Percentiles rank a stretch among this genome's conserved stretches.
Conservation (phyloP, 2,329 filamentous ascomycete species). For the Canariomyces notabilis region DNA sequence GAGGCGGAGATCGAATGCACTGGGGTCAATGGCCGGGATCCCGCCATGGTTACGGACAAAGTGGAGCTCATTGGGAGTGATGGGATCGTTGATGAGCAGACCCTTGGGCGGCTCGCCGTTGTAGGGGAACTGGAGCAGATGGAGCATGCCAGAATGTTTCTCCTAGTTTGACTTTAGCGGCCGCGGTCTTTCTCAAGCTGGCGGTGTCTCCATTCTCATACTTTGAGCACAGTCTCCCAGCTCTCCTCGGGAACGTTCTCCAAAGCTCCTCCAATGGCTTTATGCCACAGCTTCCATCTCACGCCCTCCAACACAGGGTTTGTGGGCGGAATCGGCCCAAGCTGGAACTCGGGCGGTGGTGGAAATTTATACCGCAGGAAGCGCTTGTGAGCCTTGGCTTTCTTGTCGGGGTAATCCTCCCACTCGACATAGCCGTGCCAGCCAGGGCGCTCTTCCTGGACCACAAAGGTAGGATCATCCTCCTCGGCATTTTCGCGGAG, state of each 20-base stretch:
- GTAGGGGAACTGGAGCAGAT: slow-evolving; percentile 59
- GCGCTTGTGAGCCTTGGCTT: slow-evolving; percentile 52
- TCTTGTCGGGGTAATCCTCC: slow-evolving; percentile 66
- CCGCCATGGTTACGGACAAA: slow-evolving; percentile 71
- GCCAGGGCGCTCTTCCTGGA: too few species aligned
- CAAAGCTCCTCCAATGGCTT: slow-evolving; percentile 43
- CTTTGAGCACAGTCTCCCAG: slow-evolving; percentile 50
- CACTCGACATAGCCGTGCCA: slow-evolving; percentile 56
- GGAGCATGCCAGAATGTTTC: slow-evolving; percentile 56
- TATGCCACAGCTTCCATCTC: slow-evolving; percentile 55
- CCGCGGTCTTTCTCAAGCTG: too few species aligned
- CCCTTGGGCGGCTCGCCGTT: slow-evolving; percentile 56
- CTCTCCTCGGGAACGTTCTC: slow-evolving; percentile 50
- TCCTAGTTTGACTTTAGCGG: too few species aligned
- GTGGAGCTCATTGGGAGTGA: slow-evolving; percentile 51
- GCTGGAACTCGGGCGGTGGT: slow-evolving; percentile 49
- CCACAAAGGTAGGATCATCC: too few species aligned
- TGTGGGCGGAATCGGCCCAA: slow-evolving; percentile 48
- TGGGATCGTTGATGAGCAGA: slow-evolving; percentile 49
- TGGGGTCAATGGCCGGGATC: slow-evolving; percentile 58
- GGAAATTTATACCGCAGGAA: slow-evolving; percentile 48
- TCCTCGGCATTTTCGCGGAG: too few species aligned
- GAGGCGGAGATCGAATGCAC: slow-evolving; percentile 47
- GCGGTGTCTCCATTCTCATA: too few species aligned
- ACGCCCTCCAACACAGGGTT: slow-evolving; percentile 54